These are phyloP conservation scores for Aspergillus sp. DNA, from an alignment of 2,329 filamentous ascomycete species.

Conservation along the genomic window DNA sequence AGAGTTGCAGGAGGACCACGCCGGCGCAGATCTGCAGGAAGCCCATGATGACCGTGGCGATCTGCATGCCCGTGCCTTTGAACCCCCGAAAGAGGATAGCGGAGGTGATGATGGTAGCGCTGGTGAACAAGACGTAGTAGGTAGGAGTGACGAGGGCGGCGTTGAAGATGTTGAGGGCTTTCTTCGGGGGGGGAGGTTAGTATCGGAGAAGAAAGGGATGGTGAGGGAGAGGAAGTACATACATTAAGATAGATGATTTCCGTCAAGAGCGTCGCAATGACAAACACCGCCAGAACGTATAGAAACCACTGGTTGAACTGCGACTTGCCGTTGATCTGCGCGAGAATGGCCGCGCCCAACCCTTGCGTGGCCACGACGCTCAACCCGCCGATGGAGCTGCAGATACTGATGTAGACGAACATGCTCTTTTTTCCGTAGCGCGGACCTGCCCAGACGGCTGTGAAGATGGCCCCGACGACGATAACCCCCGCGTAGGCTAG, in stretches of 20 bases:
- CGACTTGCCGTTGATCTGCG: conserved; percentile 73
- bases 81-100: conserved; percentile 91
- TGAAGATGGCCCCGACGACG: conserved; percentile 67
- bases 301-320: conserved; percentile 99
- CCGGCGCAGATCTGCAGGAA: conserved; percentile 93
- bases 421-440: conserved; percentile 94
- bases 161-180: conserved; percentile 97
- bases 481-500: conserved; percentile 80
- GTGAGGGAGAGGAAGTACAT: conserved; percentile 43
- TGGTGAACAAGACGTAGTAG: conserved; percentile 98
- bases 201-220: neutral
- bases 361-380: conserved; percentile 96
- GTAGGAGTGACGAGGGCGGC: conserved; percentile 95
- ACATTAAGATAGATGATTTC: conserved; percentile 97
- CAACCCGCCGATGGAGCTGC: conserved; percentile 88
- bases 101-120: conserved; percentile 89
- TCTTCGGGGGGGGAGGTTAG: conserved; percentile 54
- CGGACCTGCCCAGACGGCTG: conserved; percentile 78
- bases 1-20: conserved; percentile 89
- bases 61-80: conserved; percentile 76
- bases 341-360: conserved; percentile 83
- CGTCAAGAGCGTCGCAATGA: conserved; percentile 80
- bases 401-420: conserved; percentile 95
- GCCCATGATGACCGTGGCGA: conserved; percentile 85
- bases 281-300: conserved; percentile 87